Percentiles rank a stretch among this genome's conserved stretches.
These are phyloP conservation scores for Myrica gale DNA, from an alignment of 306 rosid genomes.

Conservation along the genomic window DNA sequence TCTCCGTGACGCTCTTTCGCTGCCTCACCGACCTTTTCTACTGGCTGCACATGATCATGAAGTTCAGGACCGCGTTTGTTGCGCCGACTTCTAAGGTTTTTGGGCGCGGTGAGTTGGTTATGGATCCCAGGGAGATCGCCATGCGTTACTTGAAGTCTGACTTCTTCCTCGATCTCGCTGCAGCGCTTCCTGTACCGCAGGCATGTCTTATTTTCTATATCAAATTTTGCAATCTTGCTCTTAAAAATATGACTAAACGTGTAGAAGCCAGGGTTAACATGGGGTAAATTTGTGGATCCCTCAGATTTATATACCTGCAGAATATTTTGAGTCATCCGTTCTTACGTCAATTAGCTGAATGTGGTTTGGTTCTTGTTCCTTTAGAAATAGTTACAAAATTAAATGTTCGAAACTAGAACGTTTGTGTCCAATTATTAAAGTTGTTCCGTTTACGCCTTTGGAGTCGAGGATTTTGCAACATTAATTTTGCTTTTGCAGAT, in stretches of 20 bases:
- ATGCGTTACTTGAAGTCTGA: conserved; percentile 66
- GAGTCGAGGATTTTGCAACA: not conserved
- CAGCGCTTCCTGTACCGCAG: conserved; percentile 83
- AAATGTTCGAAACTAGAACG: not conserved
- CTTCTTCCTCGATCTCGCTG: conserved; percentile 83
- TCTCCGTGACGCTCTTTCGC: conserved; percentile 54
- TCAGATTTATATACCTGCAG: too few species aligned
- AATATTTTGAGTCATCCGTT: too few species aligned
- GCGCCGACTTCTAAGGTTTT: conserved; percentile 78
- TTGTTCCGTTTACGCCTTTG: not conserved
- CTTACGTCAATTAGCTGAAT: too few species aligned
- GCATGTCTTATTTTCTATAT: conserved; percentile 19
- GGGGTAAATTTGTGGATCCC: not conserved
- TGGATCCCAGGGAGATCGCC: conserved; percentile 63
- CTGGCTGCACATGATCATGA: conserved; percentile 66
- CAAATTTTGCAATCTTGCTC: not conserved
- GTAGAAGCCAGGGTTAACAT: not conserved
- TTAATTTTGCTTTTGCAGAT: conserved; percentile 45
- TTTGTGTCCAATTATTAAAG: not conserved
- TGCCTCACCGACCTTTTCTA: conserved; percentile 73
- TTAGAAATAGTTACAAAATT: too few species aligned
- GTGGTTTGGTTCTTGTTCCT: too few species aligned
- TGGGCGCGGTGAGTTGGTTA: conserved; percentile 88
- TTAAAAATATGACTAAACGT: not conserved
- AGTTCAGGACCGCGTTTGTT: conserved; percentile 81